These are phyloP conservation scores for Echites panduratus DNA, from an alignment of 257 asterid genomes.

Conservation along the genomic window DNA sequence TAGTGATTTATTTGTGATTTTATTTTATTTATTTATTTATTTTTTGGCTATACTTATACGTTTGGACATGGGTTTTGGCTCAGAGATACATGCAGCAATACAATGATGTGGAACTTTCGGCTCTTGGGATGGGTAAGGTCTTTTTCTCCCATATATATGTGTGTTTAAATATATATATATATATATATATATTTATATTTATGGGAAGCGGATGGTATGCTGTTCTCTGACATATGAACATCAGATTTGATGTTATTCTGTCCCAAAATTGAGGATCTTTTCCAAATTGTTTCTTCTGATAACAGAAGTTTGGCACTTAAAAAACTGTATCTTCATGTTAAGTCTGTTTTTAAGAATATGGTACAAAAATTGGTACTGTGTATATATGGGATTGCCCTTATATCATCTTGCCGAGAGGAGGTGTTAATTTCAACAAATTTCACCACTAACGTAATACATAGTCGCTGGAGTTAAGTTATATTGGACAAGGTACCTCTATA, in stretches of 20 bases:
- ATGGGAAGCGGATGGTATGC: background rate
- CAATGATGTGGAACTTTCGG: slow-evolving; percentile 85
- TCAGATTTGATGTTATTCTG: background rate
- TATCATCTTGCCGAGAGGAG: background rate
- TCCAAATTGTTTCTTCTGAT: background rate
- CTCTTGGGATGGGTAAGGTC: slow-evolving; percentile 77
- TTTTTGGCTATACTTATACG: background rate
- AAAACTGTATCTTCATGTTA: background rate
- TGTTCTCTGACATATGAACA: background rate
- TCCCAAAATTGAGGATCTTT: background rate
- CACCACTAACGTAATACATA: background rate
- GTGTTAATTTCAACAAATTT: background rate
- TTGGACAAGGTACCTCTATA: background rate
- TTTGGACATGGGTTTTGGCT: slow-evolving; percentile 1
- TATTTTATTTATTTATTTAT: slow-evolving; percentile 2
- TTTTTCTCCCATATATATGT: too few species aligned
- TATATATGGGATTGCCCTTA: background rate
- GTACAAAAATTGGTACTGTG: background rate
- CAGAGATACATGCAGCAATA: slow-evolving; percentile 81
- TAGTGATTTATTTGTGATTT: background rate
- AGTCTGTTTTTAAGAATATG: background rate
- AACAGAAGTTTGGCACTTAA: background rate
- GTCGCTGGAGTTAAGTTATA: background rate
- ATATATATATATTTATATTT: too few species aligned
- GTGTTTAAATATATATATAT: too few species aligned